phyloP scores from a whole-genome alignment of 352 stramenopile species.

The Phytophthora pisi region DNA sequence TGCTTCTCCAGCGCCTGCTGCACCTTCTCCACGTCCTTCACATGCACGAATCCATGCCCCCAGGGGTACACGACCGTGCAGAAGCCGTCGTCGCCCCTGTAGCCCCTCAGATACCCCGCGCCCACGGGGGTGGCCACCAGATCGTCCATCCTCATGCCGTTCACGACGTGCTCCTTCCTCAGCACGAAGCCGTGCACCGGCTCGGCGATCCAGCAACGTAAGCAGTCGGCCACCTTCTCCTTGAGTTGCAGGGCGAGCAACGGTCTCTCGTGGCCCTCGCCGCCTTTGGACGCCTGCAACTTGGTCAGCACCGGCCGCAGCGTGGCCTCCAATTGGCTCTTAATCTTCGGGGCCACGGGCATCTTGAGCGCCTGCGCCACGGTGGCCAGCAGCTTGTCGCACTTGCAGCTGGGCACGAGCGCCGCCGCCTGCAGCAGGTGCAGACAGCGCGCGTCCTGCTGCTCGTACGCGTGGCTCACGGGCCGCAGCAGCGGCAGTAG shows the following conservation, averaged over 20 bases:
- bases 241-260: conserved; percentile 70
- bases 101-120: conserved; percentile 65
- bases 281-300: conserved; percentile 12
- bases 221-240: conserved; percentile 66
- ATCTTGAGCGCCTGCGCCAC: conserved; percentile 59
- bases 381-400: conserved; percentile 54
- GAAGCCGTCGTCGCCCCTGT: conserved; percentile 57
- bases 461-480: conserved; percentile 54
- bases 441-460: conserved; percentile 72
- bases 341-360: conserved; percentile 35
- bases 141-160: conserved; percentile 64
- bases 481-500: conserved; percentile 61
- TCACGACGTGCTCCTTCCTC: conserved; percentile 72
- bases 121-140: conserved; percentile 67
- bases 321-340: conserved; percentile 41
- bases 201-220: conserved; percentile 75
- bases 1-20: conserved; percentile 41
- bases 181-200: conserved; percentile 72
- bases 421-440: conserved; percentile 70
- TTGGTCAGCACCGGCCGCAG: conserved; percentile 34
- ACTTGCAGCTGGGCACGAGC: conserved; percentile 63
- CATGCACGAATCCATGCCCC: conserved; percentile 74
- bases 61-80: conserved; percentile 78
- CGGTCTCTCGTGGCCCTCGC: conserved; percentile 22
- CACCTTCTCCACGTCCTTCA: conserved; percentile 57